Conservation (phyloP, 1,284 basidiomycete species). For the Rhizopogon parksii region DNA sequence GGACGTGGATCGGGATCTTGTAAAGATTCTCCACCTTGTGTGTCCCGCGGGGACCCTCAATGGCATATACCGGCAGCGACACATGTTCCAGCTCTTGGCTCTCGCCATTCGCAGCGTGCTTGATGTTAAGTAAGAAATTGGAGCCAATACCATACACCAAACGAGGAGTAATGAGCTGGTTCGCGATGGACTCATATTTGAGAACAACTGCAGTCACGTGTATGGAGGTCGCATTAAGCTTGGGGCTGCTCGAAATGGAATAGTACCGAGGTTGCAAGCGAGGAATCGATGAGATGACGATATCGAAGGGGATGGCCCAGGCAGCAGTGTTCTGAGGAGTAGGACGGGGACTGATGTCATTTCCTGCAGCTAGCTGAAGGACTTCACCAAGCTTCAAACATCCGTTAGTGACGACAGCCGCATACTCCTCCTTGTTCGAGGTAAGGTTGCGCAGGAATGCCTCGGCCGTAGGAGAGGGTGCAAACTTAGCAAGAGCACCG, state of each 20-base stretch:
- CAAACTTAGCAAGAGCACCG: slow-evolving; percentile 80
- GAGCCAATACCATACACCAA: slow-evolving; percentile 83
- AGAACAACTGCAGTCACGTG: slow-evolving; percentile 95
- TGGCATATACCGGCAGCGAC: slow-evolving; percentile 68
- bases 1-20: slow-evolving; percentile 90
- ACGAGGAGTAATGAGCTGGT: slow-evolving; percentile 45
- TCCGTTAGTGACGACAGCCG: slow-evolving; percentile 66
- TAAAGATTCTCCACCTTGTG: slow-evolving; percentile 69
- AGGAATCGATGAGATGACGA: slow-evolving; percentile 87
- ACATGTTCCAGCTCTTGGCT: slow-evolving; percentile 30
- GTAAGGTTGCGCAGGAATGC: slow-evolving; percentile 74
- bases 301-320: slow-evolving; percentile 97
- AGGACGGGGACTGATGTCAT: slow-evolving; percentile 54
- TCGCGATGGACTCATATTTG: slow-evolving; percentile 72
- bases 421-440: slow-evolving; percentile 84
- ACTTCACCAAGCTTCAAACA: slow-evolving; percentile 90
- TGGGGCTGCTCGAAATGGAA: slow-evolving; percentile 96
- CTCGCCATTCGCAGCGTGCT: slow-evolving; percentile 66
- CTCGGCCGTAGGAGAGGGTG: slow-evolving; percentile 76
- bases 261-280: slow-evolving; percentile 96
- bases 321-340: slow-evolving; percentile 65
- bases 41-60: slow-evolving; percentile 83
- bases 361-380: slow-evolving; percentile 81
- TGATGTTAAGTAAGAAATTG: slow-evolving; percentile 90
- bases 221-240: slow-evolving; percentile 80